A percentile compares a stretch with the other conserved stretches of the same genome.
These are phyloP conservation scores for Clausena lansium DNA, from an alignment of 345 rosid genomes.

Conservation along the genomic window DNA sequence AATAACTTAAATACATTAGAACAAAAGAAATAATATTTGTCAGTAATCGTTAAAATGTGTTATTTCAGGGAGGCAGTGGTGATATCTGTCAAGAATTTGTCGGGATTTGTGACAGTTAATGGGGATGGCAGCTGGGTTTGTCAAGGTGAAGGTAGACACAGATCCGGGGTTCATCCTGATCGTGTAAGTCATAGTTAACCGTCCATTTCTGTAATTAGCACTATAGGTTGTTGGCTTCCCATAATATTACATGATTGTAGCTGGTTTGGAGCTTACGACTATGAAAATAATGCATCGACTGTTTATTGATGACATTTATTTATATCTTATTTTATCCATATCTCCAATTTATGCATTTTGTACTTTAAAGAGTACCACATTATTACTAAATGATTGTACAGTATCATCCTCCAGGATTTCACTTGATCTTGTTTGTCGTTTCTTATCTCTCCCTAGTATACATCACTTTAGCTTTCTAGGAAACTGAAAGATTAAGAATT, in stretches of 20 bases:
- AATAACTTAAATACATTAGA: background rate
- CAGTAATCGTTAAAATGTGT: background rate
- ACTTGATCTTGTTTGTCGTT: background rate
- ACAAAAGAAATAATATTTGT: background rate
- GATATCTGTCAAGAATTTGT: slow-evolving; percentile 68
- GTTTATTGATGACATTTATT: background rate
- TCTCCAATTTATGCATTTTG: background rate
- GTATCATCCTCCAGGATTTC: background rate
- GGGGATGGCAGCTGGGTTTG: slow-evolving; percentile 83
- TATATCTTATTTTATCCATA: background rate
- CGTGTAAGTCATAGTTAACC: slow-evolving; percentile 49
- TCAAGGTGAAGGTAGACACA: slow-evolving; percentile 46
- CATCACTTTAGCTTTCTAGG: background rate
- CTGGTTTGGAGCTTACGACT: background rate
- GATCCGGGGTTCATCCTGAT: slow-evolving; percentile 45
- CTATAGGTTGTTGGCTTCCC: background rate
- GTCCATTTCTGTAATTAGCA: background rate
- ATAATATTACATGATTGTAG: background rate
- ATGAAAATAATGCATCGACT: background rate
- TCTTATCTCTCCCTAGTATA: background rate
- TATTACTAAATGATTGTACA: background rate
- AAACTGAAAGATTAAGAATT: background rate
- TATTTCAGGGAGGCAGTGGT: slow-evolving; percentile 62
- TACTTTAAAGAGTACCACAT: background rate
- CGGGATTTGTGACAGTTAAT: slow-evolving; percentile 60